These are phyloP conservation scores for Stagonosporopsis tanaceti DNA, from an alignment of 2,329 filamentous ascomycete species.

Conservation along the genomic window DNA sequence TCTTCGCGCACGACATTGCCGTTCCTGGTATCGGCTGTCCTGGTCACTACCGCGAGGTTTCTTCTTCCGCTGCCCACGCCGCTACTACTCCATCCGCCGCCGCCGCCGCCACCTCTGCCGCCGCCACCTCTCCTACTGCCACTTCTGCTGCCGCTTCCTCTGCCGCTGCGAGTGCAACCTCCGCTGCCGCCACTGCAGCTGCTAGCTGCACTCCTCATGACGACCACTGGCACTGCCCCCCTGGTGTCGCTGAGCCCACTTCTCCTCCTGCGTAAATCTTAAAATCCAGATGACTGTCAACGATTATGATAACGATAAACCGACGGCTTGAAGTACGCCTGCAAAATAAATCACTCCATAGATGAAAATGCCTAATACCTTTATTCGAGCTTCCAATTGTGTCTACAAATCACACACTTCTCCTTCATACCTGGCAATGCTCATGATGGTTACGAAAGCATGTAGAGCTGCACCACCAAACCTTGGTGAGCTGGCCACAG, in stretches of 20 bases:
- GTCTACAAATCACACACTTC: neutral
- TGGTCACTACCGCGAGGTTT: slow-evolving; percentile 49
- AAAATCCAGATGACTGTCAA: neutral
- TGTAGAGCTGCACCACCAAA: too few relatives aligned
- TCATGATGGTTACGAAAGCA: too few relatives aligned
- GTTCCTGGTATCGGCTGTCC: slow-evolving; percentile 69
- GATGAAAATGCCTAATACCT: neutral
- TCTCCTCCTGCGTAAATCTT: slow-evolving; percentile 27
- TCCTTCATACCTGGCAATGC: too few relatives aligned
- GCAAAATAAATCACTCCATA: neutral
- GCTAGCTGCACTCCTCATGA: slow-evolving; percentile 31
- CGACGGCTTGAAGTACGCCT: neutral
- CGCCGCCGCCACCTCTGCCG: slow-evolving; percentile 5
- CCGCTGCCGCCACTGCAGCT: slow-evolving; percentile 10
- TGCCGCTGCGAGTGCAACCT: slow-evolving; percentile 6
- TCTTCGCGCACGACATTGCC: slow-evolving; percentile 71
- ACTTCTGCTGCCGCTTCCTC: slow-evolving; percentile 1
- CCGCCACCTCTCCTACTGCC: slow-evolving; percentile 10
- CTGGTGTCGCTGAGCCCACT: slow-evolving; percentile 35
- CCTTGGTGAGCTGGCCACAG: too few relatives aligned
- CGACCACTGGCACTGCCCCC: slow-evolving; percentile 39
- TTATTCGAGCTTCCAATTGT: neutral
- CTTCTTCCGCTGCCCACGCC: slow-evolving; percentile 7
- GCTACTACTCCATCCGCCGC: slow-evolving; percentile 10
- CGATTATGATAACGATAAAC: neutral